Evolutionary conservation across 2,329 filamentous ascomycete species (phyloP).

Genomic region (Beauveria medogensis): DNA sequence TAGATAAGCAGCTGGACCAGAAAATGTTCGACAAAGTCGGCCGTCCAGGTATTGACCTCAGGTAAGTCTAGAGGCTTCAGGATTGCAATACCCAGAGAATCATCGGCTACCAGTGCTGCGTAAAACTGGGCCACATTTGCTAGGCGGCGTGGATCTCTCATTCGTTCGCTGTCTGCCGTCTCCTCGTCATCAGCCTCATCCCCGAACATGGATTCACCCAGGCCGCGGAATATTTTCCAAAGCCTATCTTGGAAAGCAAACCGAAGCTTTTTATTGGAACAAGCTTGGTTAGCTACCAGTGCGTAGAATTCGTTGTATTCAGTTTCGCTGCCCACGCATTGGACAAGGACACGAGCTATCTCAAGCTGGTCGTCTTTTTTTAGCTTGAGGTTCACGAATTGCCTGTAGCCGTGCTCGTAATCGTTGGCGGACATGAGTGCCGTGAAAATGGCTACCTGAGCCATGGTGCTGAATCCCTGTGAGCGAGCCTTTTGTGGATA

Average conservation of each 20-base stretch:
- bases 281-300: constrained; percentile 71
- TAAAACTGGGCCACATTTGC: constrained; percentile 48
- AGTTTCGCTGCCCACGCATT: constrained; percentile 76
- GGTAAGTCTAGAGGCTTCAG: constrained; percentile 69
- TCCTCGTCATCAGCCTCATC: constrained; percentile 52
- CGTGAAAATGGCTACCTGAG: constrained; percentile 86
- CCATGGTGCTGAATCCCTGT: constrained; percentile 79
- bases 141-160: constrained; percentile 41
- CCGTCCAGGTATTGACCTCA: constrained; percentile 68
- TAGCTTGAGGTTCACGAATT: constrained; percentile 72
- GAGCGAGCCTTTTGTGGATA: constrained; percentile 64
- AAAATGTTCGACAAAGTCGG: constrained; percentile 71
- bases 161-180: constrained; percentile 37
- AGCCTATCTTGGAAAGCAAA: constrained; percentile 83
- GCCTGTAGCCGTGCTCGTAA: constrained; percentile 72
- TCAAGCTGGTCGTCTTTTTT: constrained; percentile 82
- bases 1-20: constrained; percentile 68
- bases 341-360: constrained; percentile 78
- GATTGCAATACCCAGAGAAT: constrained; percentile 37
- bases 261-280: constrained; percentile 63
- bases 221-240: constrained; percentile 75
- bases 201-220: constrained; percentile 73
- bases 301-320: constrained; percentile 92
- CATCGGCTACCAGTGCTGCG: constrained; percentile 40
- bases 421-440: constrained; percentile 81